Evolutionary conservation across 2,329 filamentous ascomycete genomes (phyloP).

Genomic region (Curvularia sp.): DNA sequence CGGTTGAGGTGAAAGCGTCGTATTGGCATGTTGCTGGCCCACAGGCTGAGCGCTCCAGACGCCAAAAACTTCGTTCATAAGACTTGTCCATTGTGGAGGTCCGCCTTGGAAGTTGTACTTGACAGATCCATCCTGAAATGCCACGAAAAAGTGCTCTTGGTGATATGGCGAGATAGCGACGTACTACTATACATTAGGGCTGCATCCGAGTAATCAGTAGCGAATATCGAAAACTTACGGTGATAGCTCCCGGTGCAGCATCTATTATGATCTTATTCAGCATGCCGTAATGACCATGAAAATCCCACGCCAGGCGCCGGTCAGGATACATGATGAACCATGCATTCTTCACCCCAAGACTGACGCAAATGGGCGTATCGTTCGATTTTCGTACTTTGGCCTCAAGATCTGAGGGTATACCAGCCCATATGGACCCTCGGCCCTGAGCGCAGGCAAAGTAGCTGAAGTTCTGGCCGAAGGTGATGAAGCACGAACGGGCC

Average conservation of each 20-base stretch:
- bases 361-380: constrained; percentile 42
- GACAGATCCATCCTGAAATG: constrained; percentile 42
- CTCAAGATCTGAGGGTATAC: constrained; percentile 41
- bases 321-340: constrained; percentile 48
- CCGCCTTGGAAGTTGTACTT: constrained; percentile 46
- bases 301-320: constrained; percentile 43
- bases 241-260: constrained; percentile 36
- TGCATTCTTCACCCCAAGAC: constrained; percentile 40
- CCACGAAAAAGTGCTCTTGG: constrained; percentile 45
- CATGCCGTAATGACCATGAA: constrained; percentile 40
- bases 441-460: constrained; percentile 46
- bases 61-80: constrained; percentile 44
- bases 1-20: constrained; percentile 11
- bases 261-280: constrained; percentile 41
- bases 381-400: constrained; percentile 45
- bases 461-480: constrained; percentile 41
- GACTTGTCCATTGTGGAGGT: constrained; percentile 44
- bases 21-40: constrained; percentile 17
- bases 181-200: constrained; percentile 31
- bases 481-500: constrained; percentile 41
- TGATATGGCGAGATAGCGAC: constrained; percentile 47
- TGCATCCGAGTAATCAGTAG: not conserved
- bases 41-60: constrained; percentile 40
- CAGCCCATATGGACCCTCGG: constrained; percentile 45
- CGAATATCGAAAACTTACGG: constrained; percentile 30